A percentile compares a stretch with the other conserved stretches of the same genome.
Conservation (phyloP, 768 basidiomycete species). For the Heimioporus sp. region DNA sequence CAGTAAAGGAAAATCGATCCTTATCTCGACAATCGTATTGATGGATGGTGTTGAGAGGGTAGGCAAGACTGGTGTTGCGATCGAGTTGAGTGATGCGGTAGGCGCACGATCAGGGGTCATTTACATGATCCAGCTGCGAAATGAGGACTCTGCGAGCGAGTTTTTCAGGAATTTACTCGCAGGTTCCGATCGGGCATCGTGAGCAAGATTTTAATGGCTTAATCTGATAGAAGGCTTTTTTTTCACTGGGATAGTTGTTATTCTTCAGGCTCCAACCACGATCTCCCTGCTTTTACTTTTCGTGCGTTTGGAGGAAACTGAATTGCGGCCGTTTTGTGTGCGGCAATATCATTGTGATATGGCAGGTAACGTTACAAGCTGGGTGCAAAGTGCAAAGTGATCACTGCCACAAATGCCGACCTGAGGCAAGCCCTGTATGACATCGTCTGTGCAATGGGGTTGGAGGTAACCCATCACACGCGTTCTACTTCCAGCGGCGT, state of each 20-base stretch:
- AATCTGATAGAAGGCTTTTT: not conserved
- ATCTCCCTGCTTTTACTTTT: not conserved
- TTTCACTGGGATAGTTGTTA: not conserved
- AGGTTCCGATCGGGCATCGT: constrained; percentile 72
- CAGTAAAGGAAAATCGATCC: constrained; percentile 64
- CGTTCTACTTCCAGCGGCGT: constrained; percentile 35
- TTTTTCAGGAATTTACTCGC: constrained; percentile 84
- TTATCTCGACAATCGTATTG: constrained; percentile 95
- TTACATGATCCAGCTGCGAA: constrained; percentile 96
- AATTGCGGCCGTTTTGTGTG: not conserved
- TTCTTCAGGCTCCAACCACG: not conserved
- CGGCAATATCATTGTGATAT: constrained; percentile 3
- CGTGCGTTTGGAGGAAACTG: not conserved
- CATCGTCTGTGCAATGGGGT: constrained; percentile 55
- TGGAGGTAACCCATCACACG: constrained; percentile 54
- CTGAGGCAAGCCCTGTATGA: constrained; percentile 77
- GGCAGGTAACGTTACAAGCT: constrained; percentile 39
- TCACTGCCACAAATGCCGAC: constrained; percentile 81
- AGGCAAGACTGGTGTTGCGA: constrained; percentile 97
- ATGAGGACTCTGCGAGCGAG: constrained; percentile 80
- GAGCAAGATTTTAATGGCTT: not conserved
- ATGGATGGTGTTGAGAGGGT: constrained; percentile 97
- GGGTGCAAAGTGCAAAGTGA: constrained; percentile 76
- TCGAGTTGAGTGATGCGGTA: constrained; percentile 83
- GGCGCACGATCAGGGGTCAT: constrained; percentile 91